These are phyloP conservation scores for Trichomonas vaginalis DNA, from an alignment of 208 protist genomes.

Conservation along the genomic window DNA sequence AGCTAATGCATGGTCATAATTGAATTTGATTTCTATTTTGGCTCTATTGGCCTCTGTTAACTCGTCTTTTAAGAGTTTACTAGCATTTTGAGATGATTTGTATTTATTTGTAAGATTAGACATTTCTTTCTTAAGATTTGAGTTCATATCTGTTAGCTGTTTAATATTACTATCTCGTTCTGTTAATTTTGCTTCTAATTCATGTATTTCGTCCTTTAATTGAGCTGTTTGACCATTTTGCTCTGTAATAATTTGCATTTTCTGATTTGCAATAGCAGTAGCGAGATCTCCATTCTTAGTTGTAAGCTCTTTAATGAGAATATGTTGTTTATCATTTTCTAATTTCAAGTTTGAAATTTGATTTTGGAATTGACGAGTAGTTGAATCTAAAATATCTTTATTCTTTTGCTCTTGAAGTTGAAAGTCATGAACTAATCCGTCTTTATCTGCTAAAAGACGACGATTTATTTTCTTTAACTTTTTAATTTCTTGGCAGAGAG, in stretches of 20 bases:
- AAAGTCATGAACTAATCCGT: background rate
- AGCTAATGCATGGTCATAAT: background rate
- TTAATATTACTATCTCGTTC: background rate
- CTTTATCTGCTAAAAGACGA: background rate
- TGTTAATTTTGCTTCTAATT: background rate
- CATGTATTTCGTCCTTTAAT: background rate
- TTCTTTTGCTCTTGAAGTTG: background rate
- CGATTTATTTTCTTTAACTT: background rate
- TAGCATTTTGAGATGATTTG: background rate
- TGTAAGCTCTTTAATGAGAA: background rate
- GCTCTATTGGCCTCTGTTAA: background rate
- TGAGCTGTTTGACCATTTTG: background rate
- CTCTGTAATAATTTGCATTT: background rate
- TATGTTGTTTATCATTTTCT: background rate
- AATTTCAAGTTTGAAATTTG: background rate
- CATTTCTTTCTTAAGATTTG: background rate
- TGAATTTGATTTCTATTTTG: background rate
- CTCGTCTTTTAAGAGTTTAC: background rate
- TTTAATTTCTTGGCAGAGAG: background rate
- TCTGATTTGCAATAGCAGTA: background rate
- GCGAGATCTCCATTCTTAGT: background rate
- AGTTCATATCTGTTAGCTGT: background rate
- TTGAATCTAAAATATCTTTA: background rate
- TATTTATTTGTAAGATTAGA: background rate
- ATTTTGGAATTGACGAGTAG: background rate